Percentiles rank a stretch among this genome's conserved stretches.
Evolutionary conservation across 345 rosid genomes (phyloP).

Genomic region (Cardiospermum halicacabum): DNA sequence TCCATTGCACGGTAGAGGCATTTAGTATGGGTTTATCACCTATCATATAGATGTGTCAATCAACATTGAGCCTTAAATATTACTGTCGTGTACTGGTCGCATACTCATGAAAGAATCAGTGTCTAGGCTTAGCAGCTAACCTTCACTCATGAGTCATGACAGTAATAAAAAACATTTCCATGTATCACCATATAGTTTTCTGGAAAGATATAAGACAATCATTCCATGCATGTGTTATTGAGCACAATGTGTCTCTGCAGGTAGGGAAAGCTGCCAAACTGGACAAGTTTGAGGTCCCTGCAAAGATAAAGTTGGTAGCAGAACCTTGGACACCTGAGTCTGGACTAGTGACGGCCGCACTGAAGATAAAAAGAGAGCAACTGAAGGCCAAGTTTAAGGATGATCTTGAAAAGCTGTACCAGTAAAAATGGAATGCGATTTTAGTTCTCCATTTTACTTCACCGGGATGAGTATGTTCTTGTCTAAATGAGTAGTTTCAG

Average conservation of each 20-base stretch:
- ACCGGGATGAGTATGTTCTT: background rate
- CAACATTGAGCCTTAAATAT: too few species aligned
- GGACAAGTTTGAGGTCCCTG: slow-evolving; percentile 74
- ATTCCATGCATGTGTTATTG: background rate
- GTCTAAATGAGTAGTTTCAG: background rate
- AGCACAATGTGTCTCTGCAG: slow-evolving; percentile 30
- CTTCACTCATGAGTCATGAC: too few species aligned
- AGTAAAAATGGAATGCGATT: slow-evolving; percentile 17
- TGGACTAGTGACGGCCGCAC: slow-evolving; percentile 68
- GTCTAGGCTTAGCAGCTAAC: too few species aligned
- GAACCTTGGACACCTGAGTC: slow-evolving; percentile 88
- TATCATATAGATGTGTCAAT: too few species aligned
- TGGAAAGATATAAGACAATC: background rate
- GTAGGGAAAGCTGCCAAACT: slow-evolving; percentile 58
- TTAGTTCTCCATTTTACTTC: background rate
- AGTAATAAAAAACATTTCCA: background rate
- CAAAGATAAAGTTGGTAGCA: slow-evolving; percentile 62
- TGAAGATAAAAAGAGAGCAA: slow-evolving; percentile 75
- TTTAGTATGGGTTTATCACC: too few species aligned
- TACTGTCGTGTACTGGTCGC: too few species aligned
- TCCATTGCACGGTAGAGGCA: too few species aligned
- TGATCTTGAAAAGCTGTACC: slow-evolving; percentile 57
- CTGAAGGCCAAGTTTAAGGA: slow-evolving; percentile 59
- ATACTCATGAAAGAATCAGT: too few species aligned
- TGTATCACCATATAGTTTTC: background rate